phyloP scores from a whole-genome alignment of 192 early-diverging fungal species.

The Rhizophagus prolifer region DNA sequence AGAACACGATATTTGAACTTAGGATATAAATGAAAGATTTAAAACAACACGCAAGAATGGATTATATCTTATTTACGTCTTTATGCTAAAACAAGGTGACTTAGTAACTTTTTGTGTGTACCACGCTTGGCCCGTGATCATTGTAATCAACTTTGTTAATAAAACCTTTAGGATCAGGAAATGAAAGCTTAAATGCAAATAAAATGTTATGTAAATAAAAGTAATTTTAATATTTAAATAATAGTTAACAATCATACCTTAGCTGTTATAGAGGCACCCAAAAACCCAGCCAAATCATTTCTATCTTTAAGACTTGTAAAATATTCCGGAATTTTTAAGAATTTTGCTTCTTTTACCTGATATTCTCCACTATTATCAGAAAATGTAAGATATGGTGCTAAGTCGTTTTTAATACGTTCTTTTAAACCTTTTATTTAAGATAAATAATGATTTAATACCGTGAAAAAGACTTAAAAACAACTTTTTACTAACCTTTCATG shows the following conservation, averaged over 20 bases:
- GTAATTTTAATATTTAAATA: not conserved
- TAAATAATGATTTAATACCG: not conserved
- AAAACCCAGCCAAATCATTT: conserved; percentile 66
- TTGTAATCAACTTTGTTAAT: conserved; percentile 88
- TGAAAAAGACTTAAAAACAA: not conserved
- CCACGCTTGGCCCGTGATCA: conserved; percentile 78
- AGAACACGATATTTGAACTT: too few relatives aligned
- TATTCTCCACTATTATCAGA: conserved; percentile 85
- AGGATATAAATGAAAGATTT: too few relatives aligned
- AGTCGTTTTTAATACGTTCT: conserved; percentile 66
- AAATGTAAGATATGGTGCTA: conserved; percentile 60
- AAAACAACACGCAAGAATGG: too few relatives aligned
- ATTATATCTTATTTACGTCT: too few relatives aligned
- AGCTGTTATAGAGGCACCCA: conserved; percentile 85
- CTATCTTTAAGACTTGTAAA: conserved; percentile 74
- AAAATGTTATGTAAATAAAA: not conserved
- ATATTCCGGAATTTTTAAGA: conserved; percentile 82
- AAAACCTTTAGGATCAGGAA: conserved; percentile 67
- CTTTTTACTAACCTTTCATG: conserved; percentile 36
- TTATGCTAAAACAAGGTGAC: too few relatives aligned
- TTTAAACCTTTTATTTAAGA: conserved; percentile 53
- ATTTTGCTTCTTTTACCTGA: conserved; percentile 82
- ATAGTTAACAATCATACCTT: conserved; percentile 57
- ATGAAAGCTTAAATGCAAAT: conserved; percentile 44
- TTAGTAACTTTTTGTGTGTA: conserved; percentile 62